Conservation (phyloP, 208 protist species). For the Leishmania aethiopica region DNA sequence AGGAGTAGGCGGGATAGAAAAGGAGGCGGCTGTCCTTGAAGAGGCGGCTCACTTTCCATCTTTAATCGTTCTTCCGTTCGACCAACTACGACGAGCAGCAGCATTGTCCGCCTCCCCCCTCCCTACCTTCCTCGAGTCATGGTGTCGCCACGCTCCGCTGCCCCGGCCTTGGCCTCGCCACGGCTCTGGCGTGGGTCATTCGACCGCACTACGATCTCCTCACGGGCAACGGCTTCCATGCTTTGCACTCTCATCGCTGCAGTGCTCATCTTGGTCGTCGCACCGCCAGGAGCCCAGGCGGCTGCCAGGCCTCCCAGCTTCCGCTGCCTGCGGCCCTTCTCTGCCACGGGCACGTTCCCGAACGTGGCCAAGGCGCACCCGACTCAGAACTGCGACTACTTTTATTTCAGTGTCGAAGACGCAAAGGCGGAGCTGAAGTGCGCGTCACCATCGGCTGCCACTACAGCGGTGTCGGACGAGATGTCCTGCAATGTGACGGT, state of each 20-base stretch:
- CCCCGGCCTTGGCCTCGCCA: background rate
- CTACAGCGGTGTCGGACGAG: background rate
- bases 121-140: background rate
- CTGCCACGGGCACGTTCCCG: slow-evolving; percentile 40
- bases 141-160: background rate
- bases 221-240: background rate
- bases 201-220: background rate
- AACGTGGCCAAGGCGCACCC: slow-evolving; percentile 31
- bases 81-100: background rate
- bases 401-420: slow-evolving; percentile 51
- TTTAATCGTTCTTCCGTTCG: background rate
- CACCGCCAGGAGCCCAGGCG: background rate
- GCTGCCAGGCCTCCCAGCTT: slow-evolving; percentile 12
- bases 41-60: background rate
- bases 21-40: background rate
- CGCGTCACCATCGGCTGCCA: background rate
- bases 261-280: background rate
- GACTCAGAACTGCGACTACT: slow-evolving; percentile 60
- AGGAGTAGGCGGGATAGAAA: background rate
- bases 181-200: background rate
- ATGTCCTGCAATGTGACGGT: slow-evolving; percentile 31
- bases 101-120: background rate
- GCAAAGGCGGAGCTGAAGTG: slow-evolving; percentile 46
- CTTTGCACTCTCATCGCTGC: background rate
- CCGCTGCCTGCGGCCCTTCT: slow-evolving; percentile 66